Base-by-base conservation (phyloP, 2,329 filamentous ascomycete species). In the Penicillium digitatum region DNA sequence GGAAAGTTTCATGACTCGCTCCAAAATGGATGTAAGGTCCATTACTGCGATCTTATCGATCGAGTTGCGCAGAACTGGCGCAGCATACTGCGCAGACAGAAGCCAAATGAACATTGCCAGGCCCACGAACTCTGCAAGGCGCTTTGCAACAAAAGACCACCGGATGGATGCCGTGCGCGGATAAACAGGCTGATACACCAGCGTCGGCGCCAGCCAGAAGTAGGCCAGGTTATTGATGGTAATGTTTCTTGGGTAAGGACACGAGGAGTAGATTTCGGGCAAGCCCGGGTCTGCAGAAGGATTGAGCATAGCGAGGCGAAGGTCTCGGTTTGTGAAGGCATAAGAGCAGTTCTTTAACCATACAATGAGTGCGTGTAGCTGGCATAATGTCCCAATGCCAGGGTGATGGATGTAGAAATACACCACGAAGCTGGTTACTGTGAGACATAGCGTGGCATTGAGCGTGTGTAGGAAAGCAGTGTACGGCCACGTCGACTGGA, bases 271-370 rank as follows among this genome's bases (percentile, higher is more conserved):
- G 24, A 97, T 79, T 35, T 89, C 86, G 0, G 94, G 94, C 4
- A 96, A 78, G 24, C 83, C 81, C 43, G 85, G 83, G 48, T 87
- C 81, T 11, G 71, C 67, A 55, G 88, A 85, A 52, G 90, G 89
- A 67, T 95, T 89, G 22, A 97, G 81, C 70, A 90, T 90, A 18
- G 93, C 90, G 70, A 96, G 90, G 38, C 94, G 88, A 32, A 99
- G 83, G 71, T 99, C 94, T 61, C 94, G 87, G 73, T 99, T 99
- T 26, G 94, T 97, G 67, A 97, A 89, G 24, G 93, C 94, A 70
- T 97, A 99, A 0, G 92, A 96, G 61, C 90, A 89, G 31, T 89
- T 92, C 78, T 99, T 99, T 66, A 99, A 82, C 87, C 92, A 96
- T 48, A 97, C 92, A 52, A 97, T 89, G 66, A 97, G 86, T 60